A percentile compares a stretch with the other conserved stretches of the same genome.
phyloP scores from a whole-genome alignment of 768 basidiomycete genomes.

The Xerocomellus dryophilus region DNA sequence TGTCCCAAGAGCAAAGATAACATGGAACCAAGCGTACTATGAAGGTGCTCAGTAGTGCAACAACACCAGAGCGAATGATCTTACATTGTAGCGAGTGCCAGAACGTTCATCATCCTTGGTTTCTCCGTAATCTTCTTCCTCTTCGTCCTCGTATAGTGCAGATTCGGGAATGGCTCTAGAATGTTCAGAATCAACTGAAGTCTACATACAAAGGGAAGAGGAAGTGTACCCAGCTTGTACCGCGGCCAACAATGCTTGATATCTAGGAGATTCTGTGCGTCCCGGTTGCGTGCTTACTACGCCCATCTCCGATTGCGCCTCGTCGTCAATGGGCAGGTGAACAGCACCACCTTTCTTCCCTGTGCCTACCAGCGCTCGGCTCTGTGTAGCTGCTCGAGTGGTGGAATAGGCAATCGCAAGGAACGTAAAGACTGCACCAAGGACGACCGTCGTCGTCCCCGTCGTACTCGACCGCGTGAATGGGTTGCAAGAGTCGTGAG shows the following conservation, averaged over 20 bases:
- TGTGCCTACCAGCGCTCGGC: conserved; percentile 81
- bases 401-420: conserved; percentile 98
- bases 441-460: conserved; percentile 78
- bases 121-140: conserved; percentile 71
- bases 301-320: conserved; percentile 63
- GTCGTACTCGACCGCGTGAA: conserved; percentile 67
- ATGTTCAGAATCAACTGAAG: background rate
- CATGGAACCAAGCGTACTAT: conserved; percentile 98
- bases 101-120: conserved; percentile 88
- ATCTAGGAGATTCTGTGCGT: conserved; percentile 80
- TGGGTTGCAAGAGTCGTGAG: conserved; percentile 86
- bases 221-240: conserved; percentile 84
- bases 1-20: conserved; percentile 91
- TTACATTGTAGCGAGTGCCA: conserved; percentile 91
- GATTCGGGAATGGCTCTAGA: conserved; percentile 87
- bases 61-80: conserved; percentile 21
- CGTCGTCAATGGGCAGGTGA: conserved; percentile 54
- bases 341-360: conserved; percentile 63
- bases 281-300: conserved; percentile 83
- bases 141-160: conserved; percentile 74
- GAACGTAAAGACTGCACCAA: conserved; percentile 96
- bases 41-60: background rate
- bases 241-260: conserved; percentile 92
- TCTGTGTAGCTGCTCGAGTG: conserved; percentile 92
- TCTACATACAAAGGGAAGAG: background rate